Evolutionary conservation across 2,329 filamentous ascomycete species (phyloP), one percentile per base, ranked within the genome.

Genomic region (Colletotrichum karsti): DNA sequence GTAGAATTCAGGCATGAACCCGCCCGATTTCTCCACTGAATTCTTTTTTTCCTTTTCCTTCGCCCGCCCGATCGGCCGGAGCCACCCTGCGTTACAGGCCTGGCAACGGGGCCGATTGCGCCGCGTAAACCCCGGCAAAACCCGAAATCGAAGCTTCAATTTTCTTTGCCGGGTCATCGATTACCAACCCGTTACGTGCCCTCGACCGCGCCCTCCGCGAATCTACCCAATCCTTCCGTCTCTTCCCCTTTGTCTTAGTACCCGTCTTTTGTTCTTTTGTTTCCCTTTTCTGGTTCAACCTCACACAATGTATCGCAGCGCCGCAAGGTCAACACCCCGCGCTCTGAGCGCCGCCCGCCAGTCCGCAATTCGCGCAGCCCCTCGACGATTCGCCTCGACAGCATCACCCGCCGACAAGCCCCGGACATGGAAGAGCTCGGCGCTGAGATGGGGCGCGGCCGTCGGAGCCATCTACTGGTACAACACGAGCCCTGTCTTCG

Each of bases 401-500:
- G n/a, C n/a, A 62, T 77, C 81, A 7, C 78, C 91, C 4, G 85
- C 89, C 72, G 83, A 88, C 76, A 93, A 90, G 82, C 89, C 89
- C 74, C 85, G 93, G 78, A 92, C 90, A 77, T 97, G 93, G 93
- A 97, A 95, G 87, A 92, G 90, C 78, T 86, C 90, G 57, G 86
- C 86, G 4, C 78, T 88, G 74, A 88, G 95, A 83, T 92, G 94
- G 88, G 93, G 90, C 72, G 77, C 96, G 63, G 95, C 93, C 0
- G 86, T 84, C 67, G 93, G 87, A 20, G 90, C 91, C 50, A 83
- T 98, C 55, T 99, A 98, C 83, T 98, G 93, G 81, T 99, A 98
- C 81, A 97, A 94, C 84, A 98, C 94, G 7, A 95, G 92, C 75
- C 88, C 90, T 60, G 85, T 94, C 22, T 98, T 98, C 79, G 93